phyloP scores from a whole-genome alignment of 805 yeast genomes.

The Scheffersomyces coipomensis region DNA sequence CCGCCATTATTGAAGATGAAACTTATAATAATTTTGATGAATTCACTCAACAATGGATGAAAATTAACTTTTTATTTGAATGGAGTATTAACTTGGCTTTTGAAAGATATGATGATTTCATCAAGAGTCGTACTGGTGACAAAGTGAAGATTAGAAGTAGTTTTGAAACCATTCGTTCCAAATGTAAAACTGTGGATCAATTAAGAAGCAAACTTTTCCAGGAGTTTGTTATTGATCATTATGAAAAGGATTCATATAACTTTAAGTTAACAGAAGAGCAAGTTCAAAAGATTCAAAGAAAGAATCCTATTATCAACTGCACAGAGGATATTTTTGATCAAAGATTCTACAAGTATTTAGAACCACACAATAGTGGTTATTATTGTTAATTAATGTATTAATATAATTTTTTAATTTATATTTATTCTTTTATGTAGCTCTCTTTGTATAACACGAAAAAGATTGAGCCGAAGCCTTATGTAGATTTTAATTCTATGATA shows the following conservation, averaged over 20 bases:
- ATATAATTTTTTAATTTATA: too few relatives aligned
- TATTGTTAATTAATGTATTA: too few relatives aligned
- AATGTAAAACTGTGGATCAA: constrained; percentile 2
- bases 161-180: neutral
- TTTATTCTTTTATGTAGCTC: too few relatives aligned
- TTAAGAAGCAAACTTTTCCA: constrained; percentile 1
- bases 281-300: neutral
- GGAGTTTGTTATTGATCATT: neutral
- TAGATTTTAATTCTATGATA: constrained; percentile 1
- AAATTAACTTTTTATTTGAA: constrained; percentile 17
- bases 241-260: constrained; percentile 4
- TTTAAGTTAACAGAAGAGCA: neutral
- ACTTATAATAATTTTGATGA: constrained; percentile 14
- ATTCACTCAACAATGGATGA: constrained; percentile 24
- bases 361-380: neutral
- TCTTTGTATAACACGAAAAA: too few relatives aligned
- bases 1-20: constrained; percentile 17
- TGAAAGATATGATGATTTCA: neutral
- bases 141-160: neutral
- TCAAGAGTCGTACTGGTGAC: constrained; percentile 7
- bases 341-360: neutral
- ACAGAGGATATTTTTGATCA: neutral
- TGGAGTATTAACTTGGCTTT: constrained; percentile 18
- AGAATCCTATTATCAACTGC: neutral
- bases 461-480: too few relatives aligned